phyloP scores from a whole-genome alignment of 1,284 basidiomycete species.

The Tranzscheliella williamsii region DNA sequence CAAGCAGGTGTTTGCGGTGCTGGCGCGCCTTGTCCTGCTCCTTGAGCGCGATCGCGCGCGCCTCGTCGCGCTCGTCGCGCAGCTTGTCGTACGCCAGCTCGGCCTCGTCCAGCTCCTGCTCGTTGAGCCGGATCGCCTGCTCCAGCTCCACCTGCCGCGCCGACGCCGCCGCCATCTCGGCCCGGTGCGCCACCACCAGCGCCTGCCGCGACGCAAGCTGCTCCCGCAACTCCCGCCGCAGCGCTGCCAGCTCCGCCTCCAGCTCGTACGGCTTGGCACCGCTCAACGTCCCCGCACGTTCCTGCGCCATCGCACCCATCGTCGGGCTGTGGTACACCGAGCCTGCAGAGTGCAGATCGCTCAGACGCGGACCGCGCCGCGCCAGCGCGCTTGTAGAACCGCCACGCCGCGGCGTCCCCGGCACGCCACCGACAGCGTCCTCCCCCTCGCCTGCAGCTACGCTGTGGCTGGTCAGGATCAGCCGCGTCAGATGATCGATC shows the following conservation, averaged over 20 bases:
- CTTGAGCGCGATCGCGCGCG: conserved; percentile 26
- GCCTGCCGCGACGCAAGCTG: conserved; percentile 21
- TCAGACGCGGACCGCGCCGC: conserved; percentile 48
- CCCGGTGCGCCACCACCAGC: conserved; percentile 12
- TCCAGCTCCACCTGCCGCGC: conserved; percentile 26
- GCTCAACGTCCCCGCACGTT: conserved; percentile 3
- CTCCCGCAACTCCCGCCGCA: conserved; percentile 34
- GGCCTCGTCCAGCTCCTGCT: conserved; percentile 38
- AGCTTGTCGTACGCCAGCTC: conserved; percentile 33
- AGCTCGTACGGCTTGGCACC: conserved; percentile 41
- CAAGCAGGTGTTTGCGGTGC: conserved; percentile 13
- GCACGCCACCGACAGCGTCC: conserved; percentile 1
- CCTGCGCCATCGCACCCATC: not conserved
- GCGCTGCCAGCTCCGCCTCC: conserved; percentile 43
- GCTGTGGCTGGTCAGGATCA: conserved; percentile 52
- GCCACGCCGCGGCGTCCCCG: conserved; percentile 7
- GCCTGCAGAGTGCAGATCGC: conserved; percentile 22
- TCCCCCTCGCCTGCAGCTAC: conserved; percentile 15
- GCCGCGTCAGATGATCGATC: conserved; percentile 54
- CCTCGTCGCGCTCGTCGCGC: conserved; percentile 39
- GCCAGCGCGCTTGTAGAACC: conserved; percentile 24
- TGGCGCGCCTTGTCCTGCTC: conserved; percentile 33
- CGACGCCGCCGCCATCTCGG: conserved; percentile 19
- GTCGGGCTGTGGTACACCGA: conserved; percentile 10
- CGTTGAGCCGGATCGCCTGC: conserved; percentile 25